phyloP scores from a whole-genome alignment of 2,329 filamentous ascomycete species.

The Microdochium trichocladiopsis region DNA sequence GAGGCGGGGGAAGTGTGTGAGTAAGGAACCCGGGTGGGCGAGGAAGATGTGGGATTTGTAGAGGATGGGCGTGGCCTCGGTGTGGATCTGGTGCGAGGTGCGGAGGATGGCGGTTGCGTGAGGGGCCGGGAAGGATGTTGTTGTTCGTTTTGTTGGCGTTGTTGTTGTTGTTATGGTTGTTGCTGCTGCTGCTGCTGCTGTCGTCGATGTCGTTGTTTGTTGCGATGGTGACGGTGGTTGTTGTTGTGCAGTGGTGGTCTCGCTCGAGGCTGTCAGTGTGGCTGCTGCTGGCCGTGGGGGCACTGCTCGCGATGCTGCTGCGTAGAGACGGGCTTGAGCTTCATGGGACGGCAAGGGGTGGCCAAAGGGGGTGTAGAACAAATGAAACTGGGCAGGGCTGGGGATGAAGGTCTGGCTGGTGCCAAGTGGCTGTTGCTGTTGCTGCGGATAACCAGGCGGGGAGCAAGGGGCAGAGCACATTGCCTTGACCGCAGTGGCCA shows the following conservation, averaged over 20 bases:
- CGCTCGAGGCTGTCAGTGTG: neutral
- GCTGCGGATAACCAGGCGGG: neutral
- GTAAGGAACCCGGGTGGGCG: constrained; percentile 27
- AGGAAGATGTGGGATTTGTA: constrained; percentile 36
- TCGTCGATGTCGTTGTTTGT: neutral
- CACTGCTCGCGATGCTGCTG: no score
- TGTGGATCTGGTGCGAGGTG: constrained; percentile 30
- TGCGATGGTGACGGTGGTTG: neutral
- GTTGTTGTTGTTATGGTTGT: neutral
- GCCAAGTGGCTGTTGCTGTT: neutral
- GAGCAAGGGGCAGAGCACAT: constrained; percentile 5
- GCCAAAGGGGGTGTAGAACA: neutral
- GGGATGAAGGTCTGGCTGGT: neutral
- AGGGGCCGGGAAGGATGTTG: constrained; percentile 19
- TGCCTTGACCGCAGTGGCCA: neutral
- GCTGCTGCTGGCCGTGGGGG: neutral
- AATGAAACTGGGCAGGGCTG: neutral
- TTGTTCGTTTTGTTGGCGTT: constrained; percentile 2
- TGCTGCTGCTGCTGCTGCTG: neutral
- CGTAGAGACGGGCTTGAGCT: neutral
- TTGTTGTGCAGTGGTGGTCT: neutral
- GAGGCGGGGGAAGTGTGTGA: constrained; percentile 33
- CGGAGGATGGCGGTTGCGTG: constrained; percentile 31
- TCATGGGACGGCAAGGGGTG: constrained; percentile 52
- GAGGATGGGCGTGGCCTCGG: constrained; percentile 31